Evolutionary conservation across 2,329 filamentous ascomycete genomes (phyloP).

Genomic region (Penicillium sclerotigenum): DNA sequence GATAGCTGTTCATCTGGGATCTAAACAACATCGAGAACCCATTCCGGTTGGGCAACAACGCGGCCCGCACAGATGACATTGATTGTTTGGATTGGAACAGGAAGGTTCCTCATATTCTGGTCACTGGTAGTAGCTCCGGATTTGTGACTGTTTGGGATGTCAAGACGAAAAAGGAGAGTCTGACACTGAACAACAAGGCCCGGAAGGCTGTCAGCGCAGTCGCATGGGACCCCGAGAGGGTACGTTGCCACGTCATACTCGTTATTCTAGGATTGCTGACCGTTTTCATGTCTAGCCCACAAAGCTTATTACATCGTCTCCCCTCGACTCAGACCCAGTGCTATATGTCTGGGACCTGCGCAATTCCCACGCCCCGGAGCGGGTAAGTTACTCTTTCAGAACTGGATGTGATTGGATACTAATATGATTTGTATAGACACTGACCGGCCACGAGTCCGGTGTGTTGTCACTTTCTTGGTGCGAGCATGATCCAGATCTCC

Average conservation of each 20-base stretch:
- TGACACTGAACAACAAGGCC: slow-evolving; percentile 85
- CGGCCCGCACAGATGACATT: slow-evolving; percentile 88
- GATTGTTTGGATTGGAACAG: slow-evolving; percentile 98
- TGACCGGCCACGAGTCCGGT: slow-evolving; percentile 91
- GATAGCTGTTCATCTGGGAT: slow-evolving; percentile 81
- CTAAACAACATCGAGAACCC: slow-evolving; percentile 84
- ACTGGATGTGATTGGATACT: slow-evolving; percentile 4
- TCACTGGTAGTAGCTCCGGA: slow-evolving; percentile 86
- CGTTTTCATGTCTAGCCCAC: slow-evolving; percentile 57
- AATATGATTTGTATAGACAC: slow-evolving; percentile 51
- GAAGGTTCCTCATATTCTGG: slow-evolving; percentile 93
- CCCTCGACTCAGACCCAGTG: slow-evolving; percentile 81
- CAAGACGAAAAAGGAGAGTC: slow-evolving; percentile 94
- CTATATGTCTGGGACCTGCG: slow-evolving; percentile 93
- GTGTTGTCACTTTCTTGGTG: slow-evolving; percentile 96
- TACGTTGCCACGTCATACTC: slow-evolving; percentile 13
- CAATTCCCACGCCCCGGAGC: slow-evolving; percentile 91
- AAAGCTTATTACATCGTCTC: slow-evolving; percentile 87
- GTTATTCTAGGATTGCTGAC: neutral
- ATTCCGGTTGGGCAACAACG: slow-evolving; percentile 81
- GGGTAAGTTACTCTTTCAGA: slow-evolving; percentile 34
- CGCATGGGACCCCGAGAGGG: slow-evolving; percentile 93
- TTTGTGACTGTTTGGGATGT: slow-evolving; percentile 99
- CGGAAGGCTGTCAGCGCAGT: slow-evolving; percentile 93
- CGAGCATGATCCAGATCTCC: slow-evolving; percentile 77